These are phyloP conservation scores for Actinidia arguta DNA, from an alignment of 179 eudicot species.

Conservation along the genomic window DNA sequence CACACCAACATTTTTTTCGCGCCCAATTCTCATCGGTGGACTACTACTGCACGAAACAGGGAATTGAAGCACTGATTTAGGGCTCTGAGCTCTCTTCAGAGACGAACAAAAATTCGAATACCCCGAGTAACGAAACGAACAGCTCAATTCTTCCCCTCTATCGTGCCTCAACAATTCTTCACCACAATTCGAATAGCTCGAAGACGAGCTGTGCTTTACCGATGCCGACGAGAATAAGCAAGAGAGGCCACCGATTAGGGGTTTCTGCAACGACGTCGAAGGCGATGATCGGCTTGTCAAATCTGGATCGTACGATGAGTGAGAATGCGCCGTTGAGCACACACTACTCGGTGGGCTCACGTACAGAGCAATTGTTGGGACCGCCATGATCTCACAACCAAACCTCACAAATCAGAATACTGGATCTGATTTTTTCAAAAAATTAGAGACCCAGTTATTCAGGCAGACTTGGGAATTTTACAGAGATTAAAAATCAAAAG, in stretches of 20 bases:
- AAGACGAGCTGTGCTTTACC: conserved; percentile 50
- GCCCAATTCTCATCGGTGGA: conserved; percentile 48
- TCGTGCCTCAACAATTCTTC: conserved; percentile 51
- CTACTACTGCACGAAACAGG: conserved; percentile 54
- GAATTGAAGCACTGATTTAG: conserved; percentile 78
- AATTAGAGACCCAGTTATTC: not conserved
- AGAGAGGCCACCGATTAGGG: conserved; percentile 71
- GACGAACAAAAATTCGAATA: conserved; percentile 46
- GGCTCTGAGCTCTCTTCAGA: conserved; percentile 69
- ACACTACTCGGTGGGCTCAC: conserved; percentile 76
- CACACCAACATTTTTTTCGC: conserved; percentile 36
- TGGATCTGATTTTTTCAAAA: not conserved
- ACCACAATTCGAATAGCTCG: conserved; percentile 35
- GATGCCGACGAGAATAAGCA: conserved; percentile 53
- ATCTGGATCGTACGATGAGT: conserved; percentile 70
- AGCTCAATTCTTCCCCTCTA: conserved; percentile 57
- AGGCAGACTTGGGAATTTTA: not conserved
- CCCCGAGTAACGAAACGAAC: conserved; percentile 56
- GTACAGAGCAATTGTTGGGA: conserved; percentile 79
- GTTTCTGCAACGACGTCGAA: conserved; percentile 24
- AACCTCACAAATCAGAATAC: not conserved
- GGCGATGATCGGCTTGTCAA: conserved; percentile 54
- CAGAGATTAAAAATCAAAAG: not conserved
- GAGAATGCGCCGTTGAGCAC: conserved; percentile 61
- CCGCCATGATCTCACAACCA: conserved; percentile 54